Percentiles rank a stretch among this genome's conserved stretches.
Conservation (phyloP, 2,329 filamentous ascomycete genomes). For the Pseudogymnoascus sp. region DNA sequence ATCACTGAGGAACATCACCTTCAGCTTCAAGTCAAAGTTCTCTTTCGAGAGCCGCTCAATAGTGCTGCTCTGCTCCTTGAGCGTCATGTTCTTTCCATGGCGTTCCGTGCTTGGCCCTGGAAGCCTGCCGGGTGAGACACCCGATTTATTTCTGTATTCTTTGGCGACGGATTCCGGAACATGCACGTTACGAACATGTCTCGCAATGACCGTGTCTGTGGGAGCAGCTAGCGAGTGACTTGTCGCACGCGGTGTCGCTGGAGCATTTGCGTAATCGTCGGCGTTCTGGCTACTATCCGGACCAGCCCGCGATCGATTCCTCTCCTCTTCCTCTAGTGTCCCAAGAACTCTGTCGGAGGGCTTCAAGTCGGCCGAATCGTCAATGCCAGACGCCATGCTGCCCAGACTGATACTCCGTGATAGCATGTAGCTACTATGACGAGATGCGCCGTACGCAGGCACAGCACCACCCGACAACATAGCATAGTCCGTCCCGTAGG, state of each 20-base stretch:
- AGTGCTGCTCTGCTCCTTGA: conserved; percentile 96
- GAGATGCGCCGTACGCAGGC: conserved; percentile 44
- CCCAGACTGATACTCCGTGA: conserved; percentile 77
- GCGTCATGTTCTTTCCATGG: conserved; percentile 64
- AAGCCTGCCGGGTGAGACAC: conserved; percentile 49
- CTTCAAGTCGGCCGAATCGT: conserved; percentile 32
- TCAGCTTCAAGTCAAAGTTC: conserved; percentile 95
- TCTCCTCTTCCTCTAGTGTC: conserved; percentile 52
- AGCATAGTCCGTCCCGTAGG: conserved; percentile 69
- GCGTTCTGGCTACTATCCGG: conserved; percentile 33
- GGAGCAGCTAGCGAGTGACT: conserved; percentile 50
- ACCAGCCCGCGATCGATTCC: conserved; percentile 37
- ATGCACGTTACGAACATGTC: conserved; percentile 81
- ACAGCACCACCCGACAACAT: conserved; percentile 72
- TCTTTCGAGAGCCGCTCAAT: conserved; percentile 96
- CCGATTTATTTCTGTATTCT: conserved; percentile 72
- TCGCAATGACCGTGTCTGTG: conserved; percentile 80
- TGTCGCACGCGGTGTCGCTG: conserved; percentile 64
- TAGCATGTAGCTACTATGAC: conserved; percentile 47
- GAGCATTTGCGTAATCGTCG: conserved; percentile 37
- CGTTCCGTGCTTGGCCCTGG: conserved; percentile 42
- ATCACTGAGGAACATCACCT: conserved; percentile 94
- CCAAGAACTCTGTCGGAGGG: conserved; percentile 42
- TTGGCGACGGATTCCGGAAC: conserved; percentile 82
- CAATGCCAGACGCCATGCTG: conserved; percentile 72